A percentile compares a stretch with the other conserved stretches of the same genome.
Evolutionary conservation across 345 rosid genomes (phyloP).

Genomic region (Rubroshorea leprosula): DNA sequence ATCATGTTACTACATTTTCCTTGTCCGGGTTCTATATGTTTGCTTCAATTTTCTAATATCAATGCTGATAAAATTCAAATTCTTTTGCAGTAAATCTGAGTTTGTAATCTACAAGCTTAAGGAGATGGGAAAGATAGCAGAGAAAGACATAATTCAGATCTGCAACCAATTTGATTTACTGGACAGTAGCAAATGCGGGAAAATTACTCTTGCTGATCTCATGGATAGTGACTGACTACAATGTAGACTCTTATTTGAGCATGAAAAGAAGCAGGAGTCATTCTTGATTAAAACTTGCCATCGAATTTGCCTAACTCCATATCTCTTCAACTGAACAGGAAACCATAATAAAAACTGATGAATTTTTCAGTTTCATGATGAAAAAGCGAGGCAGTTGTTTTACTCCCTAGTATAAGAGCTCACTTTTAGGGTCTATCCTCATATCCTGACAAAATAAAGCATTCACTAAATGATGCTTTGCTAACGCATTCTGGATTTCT

Average conservation of each 20-base stretch:
- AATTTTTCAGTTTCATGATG: neutral
- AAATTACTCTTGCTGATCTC: conserved; percentile 50
- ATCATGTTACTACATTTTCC: neutral
- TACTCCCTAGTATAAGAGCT: neutral
- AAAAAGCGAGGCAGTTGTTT: neutral
- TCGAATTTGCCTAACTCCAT: neutral
- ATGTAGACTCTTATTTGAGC: neutral
- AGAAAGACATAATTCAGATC: conserved; percentile 51
- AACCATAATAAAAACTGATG: neutral
- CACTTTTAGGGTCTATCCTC: neutral
- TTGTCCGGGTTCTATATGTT: neutral
- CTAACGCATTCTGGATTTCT: neutral
- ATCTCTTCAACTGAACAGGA: neutral
- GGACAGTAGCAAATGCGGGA: conserved; percentile 41
- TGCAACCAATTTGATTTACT: conserved; percentile 46
- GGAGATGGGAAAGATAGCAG: conserved; percentile 67
- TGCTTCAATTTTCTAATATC: neutral
- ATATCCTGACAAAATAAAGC: neutral
- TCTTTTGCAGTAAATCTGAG: conserved; percentile 55
- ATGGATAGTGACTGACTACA: conserved; percentile 31
- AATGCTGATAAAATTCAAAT: neutral
- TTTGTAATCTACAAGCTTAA: conserved; percentile 63
- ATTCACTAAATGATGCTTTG: neutral
- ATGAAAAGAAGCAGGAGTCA: neutral
- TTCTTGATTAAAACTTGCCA: neutral